These are phyloP conservation scores for Achlya hypogyna DNA, from an alignment of 352 stramenopile genomes.

Conservation along the genomic window DNA sequence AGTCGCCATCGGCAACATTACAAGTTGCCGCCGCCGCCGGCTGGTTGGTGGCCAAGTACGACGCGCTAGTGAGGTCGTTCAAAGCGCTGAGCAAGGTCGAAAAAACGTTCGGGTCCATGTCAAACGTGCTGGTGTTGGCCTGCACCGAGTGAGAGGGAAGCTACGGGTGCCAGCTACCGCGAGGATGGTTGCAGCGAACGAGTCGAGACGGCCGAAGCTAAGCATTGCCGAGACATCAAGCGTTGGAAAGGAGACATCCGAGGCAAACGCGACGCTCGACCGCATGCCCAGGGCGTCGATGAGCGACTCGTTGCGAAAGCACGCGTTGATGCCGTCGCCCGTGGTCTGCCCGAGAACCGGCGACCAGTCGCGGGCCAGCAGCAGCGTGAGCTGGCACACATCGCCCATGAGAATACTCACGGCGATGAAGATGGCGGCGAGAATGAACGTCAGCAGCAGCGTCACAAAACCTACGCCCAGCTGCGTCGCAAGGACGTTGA, in stretches of 20 bases:
- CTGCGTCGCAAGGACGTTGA: too few relatives aligned
- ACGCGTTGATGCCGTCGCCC: conserved; percentile 41
- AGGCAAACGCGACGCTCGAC: conserved; percentile 41
- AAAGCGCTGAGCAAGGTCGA: conserved; percentile 20
- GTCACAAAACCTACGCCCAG: conserved; percentile 35
- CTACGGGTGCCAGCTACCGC: not conserved
- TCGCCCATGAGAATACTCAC: conserved; percentile 49
- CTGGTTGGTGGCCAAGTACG: not conserved
- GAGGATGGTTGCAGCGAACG: conserved; percentile 25
- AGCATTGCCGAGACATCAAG: conserved; percentile 29
- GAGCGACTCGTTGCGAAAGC: conserved; percentile 51
- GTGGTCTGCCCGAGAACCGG: conserved; percentile 39
- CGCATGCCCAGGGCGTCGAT: conserved; percentile 48
- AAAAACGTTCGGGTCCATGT: conserved; percentile 19
- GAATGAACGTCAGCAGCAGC: conserved; percentile 48
- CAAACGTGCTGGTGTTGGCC: conserved; percentile 26
- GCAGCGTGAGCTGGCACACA: conserved; percentile 42
- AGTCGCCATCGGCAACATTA: conserved; percentile 19
- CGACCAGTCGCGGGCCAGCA: conserved; percentile 48
- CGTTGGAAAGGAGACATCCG: conserved; percentile 36
- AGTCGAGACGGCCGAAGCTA: conserved; percentile 36
- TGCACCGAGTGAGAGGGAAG: not conserved
- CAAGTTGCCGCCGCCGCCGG: not conserved
- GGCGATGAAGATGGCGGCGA: conserved; percentile 41
- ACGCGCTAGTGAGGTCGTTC: conserved; percentile 23